Percentiles rank a stretch among this genome's conserved stretches.
phyloP scores from a whole-genome alignment of 2,329 filamentous ascomycete genomes.

The Penicillium sp. region DNA sequence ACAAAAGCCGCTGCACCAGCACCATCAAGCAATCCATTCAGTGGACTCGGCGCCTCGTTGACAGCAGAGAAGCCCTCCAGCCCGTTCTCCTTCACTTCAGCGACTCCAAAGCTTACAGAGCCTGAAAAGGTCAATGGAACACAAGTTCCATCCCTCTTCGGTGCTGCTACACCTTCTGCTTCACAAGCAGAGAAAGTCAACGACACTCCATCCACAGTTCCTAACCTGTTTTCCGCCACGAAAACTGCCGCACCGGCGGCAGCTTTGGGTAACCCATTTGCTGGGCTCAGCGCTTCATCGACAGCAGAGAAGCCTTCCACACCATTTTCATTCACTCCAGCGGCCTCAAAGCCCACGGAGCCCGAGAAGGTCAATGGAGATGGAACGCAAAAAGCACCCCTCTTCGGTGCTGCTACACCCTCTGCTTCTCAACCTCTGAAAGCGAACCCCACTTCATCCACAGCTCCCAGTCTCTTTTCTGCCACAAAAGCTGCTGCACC shows the following conservation, averaged over 20 bases:
- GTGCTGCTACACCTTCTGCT: neutral
- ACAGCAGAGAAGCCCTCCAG: conserved; percentile 1
- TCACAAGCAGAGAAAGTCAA: neutral
- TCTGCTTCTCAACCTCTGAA: neutral
- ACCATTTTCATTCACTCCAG: neutral
- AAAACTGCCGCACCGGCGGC: neutral
- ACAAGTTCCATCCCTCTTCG: neutral
- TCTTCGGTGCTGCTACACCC: neutral
- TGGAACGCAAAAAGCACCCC: neutral
- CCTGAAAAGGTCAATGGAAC: neutral
- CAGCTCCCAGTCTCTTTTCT: conserved; percentile 3
- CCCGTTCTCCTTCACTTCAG: neutral
- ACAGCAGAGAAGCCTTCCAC: conserved; percentile 2
- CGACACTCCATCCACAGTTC: neutral
- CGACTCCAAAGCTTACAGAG: neutral
- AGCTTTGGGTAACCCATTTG: neutral
- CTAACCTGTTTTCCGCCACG: conserved; percentile 3
- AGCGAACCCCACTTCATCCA: neutral
- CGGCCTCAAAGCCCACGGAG: neutral
- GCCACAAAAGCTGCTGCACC: neutral
- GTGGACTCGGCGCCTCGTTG: conserved; percentile 3
- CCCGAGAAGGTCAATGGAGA: neutral
- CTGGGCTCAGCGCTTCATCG: conserved; percentile 1
- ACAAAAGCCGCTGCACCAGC: conserved; percentile 1
- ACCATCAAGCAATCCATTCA: conserved; percentile 8